Evolutionary conservation across 176 grass and related monocot species (phyloP), one percentile per base, ranked within the genome.

Genomic region (Saccharum officinarum): DNA sequence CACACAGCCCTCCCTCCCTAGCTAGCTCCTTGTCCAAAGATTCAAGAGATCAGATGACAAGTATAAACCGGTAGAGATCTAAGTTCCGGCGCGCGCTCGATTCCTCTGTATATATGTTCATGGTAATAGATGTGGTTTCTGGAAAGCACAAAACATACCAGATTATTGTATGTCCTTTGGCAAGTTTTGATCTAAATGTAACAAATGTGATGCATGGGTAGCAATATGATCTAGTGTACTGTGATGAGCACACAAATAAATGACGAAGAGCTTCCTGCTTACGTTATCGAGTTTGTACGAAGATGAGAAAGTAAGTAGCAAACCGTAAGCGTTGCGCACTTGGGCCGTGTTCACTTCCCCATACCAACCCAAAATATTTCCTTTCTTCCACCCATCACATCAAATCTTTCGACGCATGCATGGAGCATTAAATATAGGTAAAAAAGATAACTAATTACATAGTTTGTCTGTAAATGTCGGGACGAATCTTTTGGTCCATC

Each of bases 1-100:
- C 85, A 80, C 78, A 73, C 70, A 13, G 16, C 25, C 71, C 71
- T 15, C 62, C 69, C 34, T 57, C 81, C 63, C 17, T 55, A 81
- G 81, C 60, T 75, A 81, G 17, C 45, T 76, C 85, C 22, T 80
- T 84, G 71, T 81, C 76, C 81, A 91, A 76, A 85, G 52, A 88
- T 84, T 88, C 76, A 42, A 80, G 68, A 15, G 26, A 64, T 30
- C 25, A 31, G 63, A 87, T 80, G 80, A 80, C 40, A 70, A 49
- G n/a, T 80, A 87, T 16, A 80, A 62, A 81, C 65, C 59, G 76
- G 36, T 84, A 91, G 76, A 50, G 40, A 28, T 82, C 84, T 76
- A 77, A 63, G 42, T 54, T 50, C 64, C 14, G 22, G 40, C 14
- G 5, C 42, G 61, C 75, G 75, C 9, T 78, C 52, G 33, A 78